These are phyloP conservation scores for Aspergillus steynii DNA, from an alignment of 495 filamentous ascomycete genomes.

Conservation along the genomic window DNA sequence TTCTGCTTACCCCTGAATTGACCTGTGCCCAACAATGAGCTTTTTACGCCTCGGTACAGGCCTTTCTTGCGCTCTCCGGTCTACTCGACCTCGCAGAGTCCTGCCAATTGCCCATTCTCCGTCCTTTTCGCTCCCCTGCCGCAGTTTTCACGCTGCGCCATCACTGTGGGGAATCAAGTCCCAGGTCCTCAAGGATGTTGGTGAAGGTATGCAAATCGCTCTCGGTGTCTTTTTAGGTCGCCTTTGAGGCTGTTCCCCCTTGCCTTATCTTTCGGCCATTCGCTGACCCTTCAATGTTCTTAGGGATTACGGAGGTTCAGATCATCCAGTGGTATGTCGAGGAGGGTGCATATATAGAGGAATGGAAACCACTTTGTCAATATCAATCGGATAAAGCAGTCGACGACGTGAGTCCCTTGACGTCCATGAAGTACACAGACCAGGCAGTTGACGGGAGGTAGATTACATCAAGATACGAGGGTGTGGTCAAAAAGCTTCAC, in stretches of 20 bases:
- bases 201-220: conserved; percentile 69
- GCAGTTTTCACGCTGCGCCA: conserved; percentile 61
- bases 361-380: conserved; percentile 97
- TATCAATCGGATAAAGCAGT: conserved; percentile 98
- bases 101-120: conserved; percentile 30
- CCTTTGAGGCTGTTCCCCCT: background rate
- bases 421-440: background rate
- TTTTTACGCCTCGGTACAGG: conserved; percentile 31
- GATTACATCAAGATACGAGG: conserved; percentile 93
- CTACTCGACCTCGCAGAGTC: conserved; percentile 29
- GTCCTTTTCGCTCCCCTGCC: conserved; percentile 28
- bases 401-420: conserved; percentile 64
- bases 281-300: background rate
- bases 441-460: conserved; percentile 27
- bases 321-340: conserved; percentile 99
- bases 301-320: conserved; percentile 96
- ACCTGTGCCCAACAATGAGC: conserved; percentile 32
- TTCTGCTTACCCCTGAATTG: conserved; percentile 5
- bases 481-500: conserved; percentile 93
- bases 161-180: conserved; percentile 69
- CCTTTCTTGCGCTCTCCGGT: conserved; percentile 28
- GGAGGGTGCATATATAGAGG: conserved; percentile 91
- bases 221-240: background rate
- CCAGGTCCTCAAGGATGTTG: conserved; percentile 92
- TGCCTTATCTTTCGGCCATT: background rate